Conservation (phyloP, 2,329 filamentous ascomycete species). For the Alternaria longipes region DNA sequence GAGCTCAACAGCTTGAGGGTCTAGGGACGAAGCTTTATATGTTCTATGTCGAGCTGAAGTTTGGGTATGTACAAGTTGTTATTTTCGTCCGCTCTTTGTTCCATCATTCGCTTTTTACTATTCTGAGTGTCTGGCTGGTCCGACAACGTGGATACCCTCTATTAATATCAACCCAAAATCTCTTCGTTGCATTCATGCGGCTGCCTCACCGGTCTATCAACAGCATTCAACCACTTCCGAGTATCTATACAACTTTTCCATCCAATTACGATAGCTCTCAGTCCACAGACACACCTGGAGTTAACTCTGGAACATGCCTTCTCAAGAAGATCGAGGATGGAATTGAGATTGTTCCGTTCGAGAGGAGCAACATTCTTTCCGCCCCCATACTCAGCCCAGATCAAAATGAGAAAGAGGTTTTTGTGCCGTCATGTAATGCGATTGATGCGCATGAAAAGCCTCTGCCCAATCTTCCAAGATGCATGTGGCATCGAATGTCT, state of each 20-base stretch:
- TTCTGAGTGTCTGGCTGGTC: slow-evolving; percentile 26
- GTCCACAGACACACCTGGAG: slow-evolving; percentile 15
- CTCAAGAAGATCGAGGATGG: slow-evolving; percentile 35
- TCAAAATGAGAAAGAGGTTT: slow-evolving; percentile 42
- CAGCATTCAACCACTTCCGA: slow-evolving; percentile 38
- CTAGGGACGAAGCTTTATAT: slow-evolving; percentile 20
- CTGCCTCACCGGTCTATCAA: slow-evolving; percentile 34
- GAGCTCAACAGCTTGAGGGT: background rate
- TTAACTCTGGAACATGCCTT: slow-evolving; percentile 23
- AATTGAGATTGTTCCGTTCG: slow-evolving; percentile 45
- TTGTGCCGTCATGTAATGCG: slow-evolving; percentile 15
- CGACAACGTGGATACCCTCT: background rate
- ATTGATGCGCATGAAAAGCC: slow-evolving; percentile 28
- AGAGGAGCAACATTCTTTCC: slow-evolving; percentile 33
- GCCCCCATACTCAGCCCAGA: slow-evolving; percentile 39
- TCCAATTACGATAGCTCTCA: slow-evolving; percentile 15
- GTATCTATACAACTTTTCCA: slow-evolving; percentile 40
- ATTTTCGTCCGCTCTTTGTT: slow-evolving; percentile 24
- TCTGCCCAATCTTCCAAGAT: slow-evolving; percentile 33
- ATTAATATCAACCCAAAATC: background rate
- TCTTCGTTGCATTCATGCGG: slow-evolving; percentile 29
- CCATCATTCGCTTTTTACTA: slow-evolving; percentile 14
- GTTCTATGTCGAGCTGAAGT: slow-evolving; percentile 8
- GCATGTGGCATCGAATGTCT: slow-evolving; percentile 33
- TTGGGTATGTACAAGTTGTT: slow-evolving; percentile 28